Evolutionary conservation across 371 early-diverging fungal genomes (phyloP).

Genomic region (Choanephora cucurbitarum): DNA sequence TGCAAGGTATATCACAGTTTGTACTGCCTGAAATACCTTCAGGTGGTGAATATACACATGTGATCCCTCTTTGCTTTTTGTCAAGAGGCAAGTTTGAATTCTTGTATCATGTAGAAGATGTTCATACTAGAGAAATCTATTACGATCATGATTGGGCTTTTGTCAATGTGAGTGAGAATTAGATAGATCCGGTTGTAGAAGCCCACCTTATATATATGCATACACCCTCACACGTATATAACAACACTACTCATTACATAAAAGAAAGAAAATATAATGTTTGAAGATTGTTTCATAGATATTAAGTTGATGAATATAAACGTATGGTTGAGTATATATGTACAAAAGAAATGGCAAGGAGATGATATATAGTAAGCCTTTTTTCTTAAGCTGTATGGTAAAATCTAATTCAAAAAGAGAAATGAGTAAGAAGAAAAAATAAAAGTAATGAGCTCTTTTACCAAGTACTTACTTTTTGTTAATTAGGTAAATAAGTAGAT

Average conservation of each 20-base stretch:
- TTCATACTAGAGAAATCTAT: constrained; percentile 57
- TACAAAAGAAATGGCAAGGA: too few relatives aligned
- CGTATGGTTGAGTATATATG: too few relatives aligned
- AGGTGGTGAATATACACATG: constrained; percentile 11
- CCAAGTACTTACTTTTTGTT: constrained; percentile 98
- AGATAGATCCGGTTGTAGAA: neutral
- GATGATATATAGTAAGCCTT: too few relatives aligned
- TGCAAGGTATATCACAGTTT: constrained; percentile 64
- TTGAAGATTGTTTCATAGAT: too few relatives aligned
- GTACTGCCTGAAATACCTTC: constrained; percentile 58
- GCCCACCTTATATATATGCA: too few relatives aligned
- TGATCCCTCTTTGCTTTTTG: constrained; percentile 62
- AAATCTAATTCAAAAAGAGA: neutral
- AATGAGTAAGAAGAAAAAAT: neutral
- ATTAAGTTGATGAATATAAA: too few relatives aligned
- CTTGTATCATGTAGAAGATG: constrained; percentile 69
- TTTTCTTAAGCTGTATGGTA: neutral
- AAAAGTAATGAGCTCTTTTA: too few relatives aligned
- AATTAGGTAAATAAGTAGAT: constrained; percentile 90
- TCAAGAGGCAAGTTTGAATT: constrained; percentile 67
- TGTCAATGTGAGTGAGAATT: constrained; percentile 19
- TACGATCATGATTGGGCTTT: constrained; percentile 65
- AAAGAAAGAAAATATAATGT: too few relatives aligned
- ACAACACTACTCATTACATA: too few relatives aligned
- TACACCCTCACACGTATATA: too few relatives aligned